Evolutionary conservation across 2,329 filamentous ascomycete genomes (phyloP).

Genomic region (Pezizomycotina sp.): DNA sequence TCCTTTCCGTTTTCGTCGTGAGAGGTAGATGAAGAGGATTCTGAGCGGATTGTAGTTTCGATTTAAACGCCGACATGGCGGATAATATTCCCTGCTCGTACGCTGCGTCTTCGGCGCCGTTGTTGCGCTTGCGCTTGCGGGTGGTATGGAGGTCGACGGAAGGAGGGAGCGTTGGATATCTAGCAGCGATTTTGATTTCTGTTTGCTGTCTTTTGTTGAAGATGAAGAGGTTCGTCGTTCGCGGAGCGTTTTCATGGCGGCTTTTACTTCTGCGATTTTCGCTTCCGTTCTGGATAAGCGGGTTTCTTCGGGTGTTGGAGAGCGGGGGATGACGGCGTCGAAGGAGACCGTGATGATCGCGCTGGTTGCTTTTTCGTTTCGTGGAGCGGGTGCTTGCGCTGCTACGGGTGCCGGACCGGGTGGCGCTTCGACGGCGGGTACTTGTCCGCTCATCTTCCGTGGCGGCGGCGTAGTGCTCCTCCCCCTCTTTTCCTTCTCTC

Average conservation of each 20-base stretch:
- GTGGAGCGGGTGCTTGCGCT: background rate
- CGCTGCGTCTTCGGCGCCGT: constrained; percentile 35
- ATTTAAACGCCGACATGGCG: constrained; percentile 62
- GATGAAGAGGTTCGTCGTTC: constrained; percentile 20
- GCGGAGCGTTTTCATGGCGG: constrained; percentile 20
- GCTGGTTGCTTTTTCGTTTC: constrained; percentile 6
- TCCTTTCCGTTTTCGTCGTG: constrained; percentile 23
- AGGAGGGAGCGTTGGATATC: constrained; percentile 47
- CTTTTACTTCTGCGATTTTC: constrained; percentile 15
- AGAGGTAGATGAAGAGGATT: constrained; percentile 18
- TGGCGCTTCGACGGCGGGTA: constrained; percentile 12
- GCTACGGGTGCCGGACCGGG: constrained; percentile 7
- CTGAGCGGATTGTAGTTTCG: constrained; percentile 45
- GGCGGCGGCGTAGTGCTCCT: constrained; percentile 24
- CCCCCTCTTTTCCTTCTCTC: constrained; percentile 33
- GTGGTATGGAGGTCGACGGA: constrained; percentile 53
- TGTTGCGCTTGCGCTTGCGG: constrained; percentile 50
- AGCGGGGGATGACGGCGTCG: constrained; percentile 4
- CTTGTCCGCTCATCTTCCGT: constrained; percentile 18
- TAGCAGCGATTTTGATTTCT: constrained; percentile 33
- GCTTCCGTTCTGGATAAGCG: constrained; percentile 11
- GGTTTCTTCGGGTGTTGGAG: constrained; percentile 10
- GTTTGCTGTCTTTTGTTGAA: constrained; percentile 22
- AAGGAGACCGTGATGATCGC: constrained; percentile 9
- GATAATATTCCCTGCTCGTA: constrained; percentile 51